phyloP scores from a whole-genome alignment of 148 eudicot species.

The Vaccinium darrowii region DNA sequence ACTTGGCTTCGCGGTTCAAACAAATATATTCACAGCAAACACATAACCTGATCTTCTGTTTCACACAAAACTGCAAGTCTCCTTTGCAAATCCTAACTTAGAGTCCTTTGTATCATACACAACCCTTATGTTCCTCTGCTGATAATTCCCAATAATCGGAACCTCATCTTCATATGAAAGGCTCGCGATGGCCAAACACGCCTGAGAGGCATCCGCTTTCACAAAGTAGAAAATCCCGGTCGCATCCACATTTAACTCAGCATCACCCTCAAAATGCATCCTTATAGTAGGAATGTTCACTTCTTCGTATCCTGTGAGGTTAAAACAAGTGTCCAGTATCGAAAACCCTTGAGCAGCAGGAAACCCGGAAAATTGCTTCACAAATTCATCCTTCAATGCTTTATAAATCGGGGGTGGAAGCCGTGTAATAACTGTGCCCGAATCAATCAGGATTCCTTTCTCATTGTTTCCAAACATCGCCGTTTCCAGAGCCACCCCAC shows the following conservation, averaged over 20 bases:
- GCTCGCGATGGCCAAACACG: constrained; percentile 75
- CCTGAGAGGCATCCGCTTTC: constrained; percentile 70
- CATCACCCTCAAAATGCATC: constrained; percentile 54
- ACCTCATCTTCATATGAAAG: constrained; percentile 58
- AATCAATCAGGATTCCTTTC: constrained; percentile 53
- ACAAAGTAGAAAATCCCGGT: constrained; percentile 64
- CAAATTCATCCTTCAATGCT: constrained; percentile 50
- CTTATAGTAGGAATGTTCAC: constrained; percentile 54
- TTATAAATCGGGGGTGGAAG: constrained; percentile 55
- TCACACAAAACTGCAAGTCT: constrained; percentile 51
- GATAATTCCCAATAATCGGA: constrained; percentile 77
- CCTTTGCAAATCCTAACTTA: constrained; percentile 68
- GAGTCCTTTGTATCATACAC: constrained; percentile 63
- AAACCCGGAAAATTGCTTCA: constrained; percentile 57
- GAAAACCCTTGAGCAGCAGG: constrained; percentile 64
- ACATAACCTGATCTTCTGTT: not conserved
- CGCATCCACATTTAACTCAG: constrained; percentile 56
- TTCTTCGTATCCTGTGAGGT: constrained; percentile 57
- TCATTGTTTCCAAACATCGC: constrained; percentile 40
- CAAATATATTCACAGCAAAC: constrained; percentile 26
- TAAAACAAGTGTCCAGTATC: constrained; percentile 69
- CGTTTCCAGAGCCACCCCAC: constrained; percentile 41
- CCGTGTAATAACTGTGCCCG: constrained; percentile 78
- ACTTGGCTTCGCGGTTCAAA: constrained; percentile 10
- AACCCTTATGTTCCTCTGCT: constrained; percentile 74